Conservation (phyloP, 179 eudicot genomes). For the Gypsophila paniculata region DNA sequence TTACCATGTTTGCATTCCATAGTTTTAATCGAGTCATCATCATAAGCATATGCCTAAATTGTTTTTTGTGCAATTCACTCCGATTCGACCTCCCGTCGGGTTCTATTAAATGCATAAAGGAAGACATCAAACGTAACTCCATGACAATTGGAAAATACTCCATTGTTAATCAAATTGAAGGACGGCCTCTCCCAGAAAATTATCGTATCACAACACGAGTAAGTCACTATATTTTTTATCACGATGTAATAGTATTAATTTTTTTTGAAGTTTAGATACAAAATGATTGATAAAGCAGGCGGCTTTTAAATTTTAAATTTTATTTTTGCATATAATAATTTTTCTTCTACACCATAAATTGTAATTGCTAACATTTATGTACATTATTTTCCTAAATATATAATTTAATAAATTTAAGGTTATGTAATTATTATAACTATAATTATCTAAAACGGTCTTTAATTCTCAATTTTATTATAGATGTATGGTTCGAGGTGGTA, state of each 20-base stretch:
- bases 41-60: conserved; percentile 4
- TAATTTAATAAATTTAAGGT: no score
- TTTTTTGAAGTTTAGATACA: background rate
- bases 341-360: no score
- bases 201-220: conserved; percentile 54
- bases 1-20: background rate
- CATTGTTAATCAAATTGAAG: conserved; percentile 40
- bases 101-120: conserved; percentile 61
- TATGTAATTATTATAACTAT: no score
- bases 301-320: no score
- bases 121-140: conserved; percentile 49
- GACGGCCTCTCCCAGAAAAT: conserved; percentile 41
- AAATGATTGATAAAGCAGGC: background rate
- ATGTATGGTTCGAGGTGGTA: no score
- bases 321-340: no score
- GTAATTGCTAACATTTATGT: no score
- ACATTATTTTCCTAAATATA: no score
- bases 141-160: conserved; percentile 65
- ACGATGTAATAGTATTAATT: background rate
- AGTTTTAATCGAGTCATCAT: background rate
- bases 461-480: no score
- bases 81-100: conserved; percentile 62
- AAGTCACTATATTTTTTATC: conserved; percentile 1
- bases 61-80: conserved; percentile 32
- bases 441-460: no score